Evolutionary conservation across 2,329 filamentous ascomycete genomes (phyloP).

Genomic region (Leptodontidium sp.): DNA sequence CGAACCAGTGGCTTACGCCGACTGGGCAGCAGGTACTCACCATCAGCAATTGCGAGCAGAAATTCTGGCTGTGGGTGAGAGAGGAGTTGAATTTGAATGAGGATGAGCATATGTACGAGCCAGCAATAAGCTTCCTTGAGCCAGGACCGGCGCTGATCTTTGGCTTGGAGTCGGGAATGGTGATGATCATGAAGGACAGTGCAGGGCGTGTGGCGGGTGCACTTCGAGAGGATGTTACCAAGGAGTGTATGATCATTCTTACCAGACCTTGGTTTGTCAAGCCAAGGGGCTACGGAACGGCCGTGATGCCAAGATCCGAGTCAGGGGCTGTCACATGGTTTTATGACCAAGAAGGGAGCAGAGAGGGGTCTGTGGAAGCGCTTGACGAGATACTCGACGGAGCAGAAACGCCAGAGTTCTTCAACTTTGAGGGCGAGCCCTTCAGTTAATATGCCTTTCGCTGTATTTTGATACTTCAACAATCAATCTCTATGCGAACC

Average conservation of each 20-base stretch:
- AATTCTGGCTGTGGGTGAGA: background rate
- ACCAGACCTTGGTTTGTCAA: conserved; percentile 4
- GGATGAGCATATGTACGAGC: background rate
- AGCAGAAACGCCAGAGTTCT: background rate
- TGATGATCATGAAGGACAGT: conserved; percentile 2
- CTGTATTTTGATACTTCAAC: too few species aligned
- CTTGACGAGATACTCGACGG: background rate
- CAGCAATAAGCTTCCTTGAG: conserved; percentile 1
- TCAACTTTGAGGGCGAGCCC: background rate
- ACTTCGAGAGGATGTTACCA: background rate
- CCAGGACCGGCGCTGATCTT: background rate
- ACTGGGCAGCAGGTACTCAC: background rate
- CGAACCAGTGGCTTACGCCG: background rate
- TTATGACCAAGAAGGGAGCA: conserved; percentile 3
- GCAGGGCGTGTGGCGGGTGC: background rate
- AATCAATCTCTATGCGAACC: too few species aligned
- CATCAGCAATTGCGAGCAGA: background rate
- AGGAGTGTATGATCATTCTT: background rate
- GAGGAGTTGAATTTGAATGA: background rate
- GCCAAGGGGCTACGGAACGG: background rate
- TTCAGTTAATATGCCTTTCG: background rate
- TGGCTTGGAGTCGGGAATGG: conserved; percentile 3
- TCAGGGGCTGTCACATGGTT: background rate
- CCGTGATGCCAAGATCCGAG: background rate
- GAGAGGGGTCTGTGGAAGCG: background rate